These are phyloP conservation scores for Globisporangium viniferum DNA, from an alignment of 352 stramenopile species.

Conservation along the genomic window DNA sequence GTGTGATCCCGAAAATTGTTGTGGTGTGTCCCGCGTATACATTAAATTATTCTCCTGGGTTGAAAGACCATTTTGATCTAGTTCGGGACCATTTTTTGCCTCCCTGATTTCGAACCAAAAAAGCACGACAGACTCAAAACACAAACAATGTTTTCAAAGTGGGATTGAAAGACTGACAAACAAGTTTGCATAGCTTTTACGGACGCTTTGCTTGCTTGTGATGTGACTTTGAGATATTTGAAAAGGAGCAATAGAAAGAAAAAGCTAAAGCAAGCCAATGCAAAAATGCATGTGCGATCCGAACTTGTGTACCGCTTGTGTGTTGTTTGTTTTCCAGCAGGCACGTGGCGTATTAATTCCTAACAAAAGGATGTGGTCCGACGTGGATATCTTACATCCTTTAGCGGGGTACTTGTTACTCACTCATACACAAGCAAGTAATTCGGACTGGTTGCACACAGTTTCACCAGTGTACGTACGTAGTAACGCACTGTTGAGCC, in stretches of 20 bases:
- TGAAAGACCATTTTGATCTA: not conserved
- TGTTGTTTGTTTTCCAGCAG: no score
- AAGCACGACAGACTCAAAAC: not conserved
- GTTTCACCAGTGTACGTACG: not conserved
- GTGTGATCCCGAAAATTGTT: not conserved
- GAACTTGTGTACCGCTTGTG: no score
- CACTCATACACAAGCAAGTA: not conserved
- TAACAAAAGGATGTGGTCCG: not conserved
- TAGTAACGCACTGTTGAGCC: not conserved
- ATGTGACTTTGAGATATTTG: not conserved
- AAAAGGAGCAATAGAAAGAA: not conserved
- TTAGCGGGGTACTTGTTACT: not conserved
- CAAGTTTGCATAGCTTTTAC: not conserved
- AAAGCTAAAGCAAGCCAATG: not conserved
- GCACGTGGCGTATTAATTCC: not conserved
- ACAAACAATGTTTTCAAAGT: not conserved
- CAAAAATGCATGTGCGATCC: not conserved
- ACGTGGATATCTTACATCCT: not conserved
- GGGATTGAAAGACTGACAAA: not conserved
- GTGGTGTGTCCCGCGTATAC: not conserved
- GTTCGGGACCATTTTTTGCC: not conserved
- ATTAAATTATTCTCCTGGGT: not conserved
- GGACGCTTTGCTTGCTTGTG: not conserved
- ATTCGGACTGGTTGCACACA: not conserved
- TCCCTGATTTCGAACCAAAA: slow-evolving; percentile 5